Evolutionary conservation across 306 rosid genomes (phyloP).

Genomic region (Trifolium repens): DNA sequence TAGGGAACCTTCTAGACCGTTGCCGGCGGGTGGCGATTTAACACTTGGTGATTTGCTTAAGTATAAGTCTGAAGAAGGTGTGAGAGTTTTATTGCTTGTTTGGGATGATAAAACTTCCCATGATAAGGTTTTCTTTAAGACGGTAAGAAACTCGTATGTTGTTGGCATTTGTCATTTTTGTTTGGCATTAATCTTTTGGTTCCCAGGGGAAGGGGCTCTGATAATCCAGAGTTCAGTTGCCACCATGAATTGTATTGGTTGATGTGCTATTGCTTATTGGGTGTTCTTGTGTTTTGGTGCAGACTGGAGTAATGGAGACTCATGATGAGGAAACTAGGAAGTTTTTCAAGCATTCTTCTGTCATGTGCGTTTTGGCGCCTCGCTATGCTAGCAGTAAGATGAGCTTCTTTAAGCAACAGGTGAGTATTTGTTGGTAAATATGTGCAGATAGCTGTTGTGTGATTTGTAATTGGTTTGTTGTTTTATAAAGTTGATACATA

Average conservation of each 20-base stretch:
- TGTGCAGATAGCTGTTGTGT: slow-evolving; percentile 3
- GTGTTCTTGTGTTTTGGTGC: slow-evolving; percentile 44
- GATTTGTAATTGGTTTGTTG: slow-evolving; percentile 26
- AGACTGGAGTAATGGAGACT: slow-evolving; percentile 85
- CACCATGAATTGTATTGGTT: too few relatives aligned
- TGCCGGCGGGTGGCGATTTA: slow-evolving; percentile 73
- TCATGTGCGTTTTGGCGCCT: slow-evolving; percentile 81
- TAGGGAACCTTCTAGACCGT: slow-evolving; percentile 65
- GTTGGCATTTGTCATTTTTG: not conserved
- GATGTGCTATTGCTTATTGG: slow-evolving; percentile 5
- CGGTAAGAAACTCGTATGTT: slow-evolving; percentile 49
- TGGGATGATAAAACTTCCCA: slow-evolving; percentile 98
- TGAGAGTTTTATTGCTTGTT: slow-evolving; percentile 72
- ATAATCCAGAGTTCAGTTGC: too few relatives aligned
- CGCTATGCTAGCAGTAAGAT: slow-evolving; percentile 82
- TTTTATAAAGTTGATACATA: slow-evolving; percentile 32
- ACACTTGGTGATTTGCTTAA: slow-evolving; percentile 93
- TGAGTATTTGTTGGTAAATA: slow-evolving; percentile 66
- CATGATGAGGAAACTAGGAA: slow-evolving; percentile 88
- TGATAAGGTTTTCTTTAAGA: slow-evolving; percentile 58
- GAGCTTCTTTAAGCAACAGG: slow-evolving; percentile 80
- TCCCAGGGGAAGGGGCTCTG: too few relatives aligned
- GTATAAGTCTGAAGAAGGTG: slow-evolving; percentile 93
- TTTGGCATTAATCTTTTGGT: not conserved
- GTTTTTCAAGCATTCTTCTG: slow-evolving; percentile 94